Conservation (phyloP, 2,329 filamentous ascomycete species). For the Pseudogymnoascus sp. region DNA sequence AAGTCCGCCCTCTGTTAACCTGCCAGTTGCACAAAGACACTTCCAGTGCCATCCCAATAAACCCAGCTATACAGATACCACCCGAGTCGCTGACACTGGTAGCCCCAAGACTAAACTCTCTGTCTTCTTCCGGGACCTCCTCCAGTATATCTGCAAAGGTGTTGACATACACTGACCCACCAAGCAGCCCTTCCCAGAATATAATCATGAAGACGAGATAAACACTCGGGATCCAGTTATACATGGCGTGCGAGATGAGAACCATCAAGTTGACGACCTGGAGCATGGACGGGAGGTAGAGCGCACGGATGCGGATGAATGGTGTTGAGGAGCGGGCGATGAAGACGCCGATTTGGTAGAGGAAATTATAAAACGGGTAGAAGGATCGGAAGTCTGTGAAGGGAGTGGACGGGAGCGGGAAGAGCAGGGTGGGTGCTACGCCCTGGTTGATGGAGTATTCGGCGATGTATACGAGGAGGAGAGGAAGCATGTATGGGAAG, state of each 20-base stretch:
- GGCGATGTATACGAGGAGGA: constrained; percentile 87
- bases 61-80: constrained; percentile 82
- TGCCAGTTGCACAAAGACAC: constrained; percentile 78
- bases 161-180: constrained; percentile 89
- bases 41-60: constrained; percentile 78
- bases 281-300: constrained; percentile 77
- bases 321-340: constrained; percentile 87
- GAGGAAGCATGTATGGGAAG: constrained; percentile 77
- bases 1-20: constrained; percentile 70
- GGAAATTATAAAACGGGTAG: constrained; percentile 89
- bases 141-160: constrained; percentile 94
- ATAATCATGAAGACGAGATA: constrained; percentile 80
- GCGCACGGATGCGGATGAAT: constrained; percentile 70
- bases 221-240: constrained; percentile 75
- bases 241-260: constrained; percentile 69
- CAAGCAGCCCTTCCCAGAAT: constrained; percentile 91
- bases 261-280: constrained; percentile 73
- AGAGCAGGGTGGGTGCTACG: constrained; percentile 82
- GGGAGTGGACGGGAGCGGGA: constrained; percentile 68
- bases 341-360: constrained; percentile 94
- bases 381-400: constrained; percentile 80
- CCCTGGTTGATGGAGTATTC: constrained; percentile 98
- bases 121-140: constrained; percentile 65
- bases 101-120: constrained; percentile 86
- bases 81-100: constrained; percentile 88